Percentiles rank a stretch among this genome's conserved stretches.
These are phyloP conservation scores for Chalciporus piperatoides DNA, from an alignment of 1,284 basidiomycete species.

Conservation along the genomic window DNA sequence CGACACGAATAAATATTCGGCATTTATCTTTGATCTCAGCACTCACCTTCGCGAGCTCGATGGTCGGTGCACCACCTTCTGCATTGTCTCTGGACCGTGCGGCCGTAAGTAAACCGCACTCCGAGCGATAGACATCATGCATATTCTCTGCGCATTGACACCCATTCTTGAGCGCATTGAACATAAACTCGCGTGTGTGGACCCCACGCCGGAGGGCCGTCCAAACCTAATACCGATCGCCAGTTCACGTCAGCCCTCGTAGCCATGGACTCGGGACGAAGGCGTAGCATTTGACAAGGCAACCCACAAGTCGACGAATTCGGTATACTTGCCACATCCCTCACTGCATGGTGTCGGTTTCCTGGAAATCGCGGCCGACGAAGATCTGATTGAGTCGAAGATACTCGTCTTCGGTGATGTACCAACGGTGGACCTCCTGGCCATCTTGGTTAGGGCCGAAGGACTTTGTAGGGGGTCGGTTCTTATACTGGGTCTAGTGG, in stretches of 20 bases:
- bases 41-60: conserved; percentile 13
- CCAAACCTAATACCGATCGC: conserved; percentile 13
- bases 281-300: not conserved
- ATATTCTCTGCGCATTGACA: conserved; percentile 20
- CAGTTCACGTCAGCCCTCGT: not conserved
- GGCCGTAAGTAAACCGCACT: conserved; percentile 15
- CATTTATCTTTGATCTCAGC: no score
- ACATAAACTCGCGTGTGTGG: conserved; percentile 21
- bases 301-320: conserved; percentile 19
- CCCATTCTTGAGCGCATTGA: conserved; percentile 17
- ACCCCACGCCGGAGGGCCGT: conserved; percentile 20
- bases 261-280: no score
- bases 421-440: conserved; percentile 11
- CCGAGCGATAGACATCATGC: conserved; percentile 24
- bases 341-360: conserved; percentile 8
- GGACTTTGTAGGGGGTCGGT: conserved; percentile 11
- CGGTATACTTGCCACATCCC: conserved; percentile 20
- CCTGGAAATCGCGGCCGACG: conserved; percentile 14
- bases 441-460: not conserved
- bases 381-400: conserved; percentile 18
- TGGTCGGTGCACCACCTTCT: conserved; percentile 20
- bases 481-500: conserved; percentile 7
- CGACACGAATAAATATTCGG: not conserved
- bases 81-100: conserved; percentile 16
- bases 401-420: conserved; percentile 22